A percentile compares a stretch with the other conserved stretches of the same genome.
These are phyloP conservation scores for Umbelopsis sp. DNA, from an alignment of 192 early-diverging fungal genomes.

Conservation along the genomic window DNA sequence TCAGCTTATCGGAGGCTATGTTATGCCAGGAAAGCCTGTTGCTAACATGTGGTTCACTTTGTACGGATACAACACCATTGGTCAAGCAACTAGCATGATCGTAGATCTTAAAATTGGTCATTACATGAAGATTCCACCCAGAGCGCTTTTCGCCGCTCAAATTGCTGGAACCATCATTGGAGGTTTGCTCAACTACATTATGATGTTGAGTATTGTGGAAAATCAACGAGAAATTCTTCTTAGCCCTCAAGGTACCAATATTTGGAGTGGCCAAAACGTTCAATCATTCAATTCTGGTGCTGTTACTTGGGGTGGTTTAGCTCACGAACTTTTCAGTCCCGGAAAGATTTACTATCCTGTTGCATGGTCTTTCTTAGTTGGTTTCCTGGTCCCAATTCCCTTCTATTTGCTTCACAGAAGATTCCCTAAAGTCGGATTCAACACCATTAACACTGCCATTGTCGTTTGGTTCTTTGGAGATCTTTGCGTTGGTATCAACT, in stretches of 20 bases:
- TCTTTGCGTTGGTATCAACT: conserved; percentile 43
- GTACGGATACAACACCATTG: conserved; percentile 42
- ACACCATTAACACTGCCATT: conserved; percentile 52
- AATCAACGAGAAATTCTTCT: conserved; percentile 14
- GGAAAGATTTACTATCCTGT: conserved; percentile 46
- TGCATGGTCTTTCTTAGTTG: conserved; percentile 50
- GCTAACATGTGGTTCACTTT: conserved; percentile 58
- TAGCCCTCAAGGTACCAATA: conserved; percentile 4
- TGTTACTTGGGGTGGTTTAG: conserved; percentile 5
- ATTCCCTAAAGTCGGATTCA: conserved; percentile 42
- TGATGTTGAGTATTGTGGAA: conserved; percentile 7
- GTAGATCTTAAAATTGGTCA: conserved; percentile 62
- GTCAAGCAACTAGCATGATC: conserved; percentile 48
- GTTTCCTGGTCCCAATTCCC: conserved; percentile 51
- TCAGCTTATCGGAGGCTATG: conserved; percentile 44
- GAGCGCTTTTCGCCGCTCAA: conserved; percentile 63
- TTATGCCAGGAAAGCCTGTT: conserved; percentile 51
- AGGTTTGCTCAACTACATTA: conserved; percentile 39
- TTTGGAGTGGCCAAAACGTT: conserved; percentile 2
- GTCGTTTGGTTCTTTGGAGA: conserved; percentile 34
- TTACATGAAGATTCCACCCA: conserved; percentile 74
- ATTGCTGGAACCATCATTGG: conserved; percentile 56
- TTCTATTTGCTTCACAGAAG: conserved; percentile 52
- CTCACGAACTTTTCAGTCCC: conserved; percentile 25
- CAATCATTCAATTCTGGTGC: conserved; percentile 3